Percentiles rank a stretch among this genome's conserved stretches.
Conservation (phyloP, 805 yeast genomes). For the Hanseniaspora singularis region DNA sequence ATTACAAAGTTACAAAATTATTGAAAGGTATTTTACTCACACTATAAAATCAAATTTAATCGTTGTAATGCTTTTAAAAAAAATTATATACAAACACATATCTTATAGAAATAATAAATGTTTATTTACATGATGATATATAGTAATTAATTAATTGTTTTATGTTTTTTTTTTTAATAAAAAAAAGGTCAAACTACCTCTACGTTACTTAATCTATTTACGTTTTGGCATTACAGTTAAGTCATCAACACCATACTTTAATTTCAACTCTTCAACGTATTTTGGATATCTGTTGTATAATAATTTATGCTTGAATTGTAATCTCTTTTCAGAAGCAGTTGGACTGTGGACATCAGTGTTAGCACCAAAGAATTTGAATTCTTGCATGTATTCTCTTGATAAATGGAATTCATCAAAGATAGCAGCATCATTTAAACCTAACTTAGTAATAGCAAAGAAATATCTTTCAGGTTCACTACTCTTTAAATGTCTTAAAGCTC, state of each 20-base stretch:
- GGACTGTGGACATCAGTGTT: constrained; percentile 38
- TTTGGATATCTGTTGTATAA: constrained; percentile 12
- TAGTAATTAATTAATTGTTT: too few relatives aligned
- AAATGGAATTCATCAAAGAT: constrained; percentile 70
- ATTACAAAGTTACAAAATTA: too few relatives aligned
- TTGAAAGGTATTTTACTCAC: too few relatives aligned
- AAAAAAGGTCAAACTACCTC: neutral
- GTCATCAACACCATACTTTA: constrained; percentile 33
- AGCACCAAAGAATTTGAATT: constrained; percentile 58
- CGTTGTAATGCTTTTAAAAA: too few relatives aligned
- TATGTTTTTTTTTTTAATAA: neutral
- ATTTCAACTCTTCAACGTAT: constrained; percentile 32
- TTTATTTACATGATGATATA: too few relatives aligned
- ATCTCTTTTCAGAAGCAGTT: constrained; percentile 36
- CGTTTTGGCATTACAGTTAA: constrained; percentile 21
- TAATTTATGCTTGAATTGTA: constrained; percentile 10
- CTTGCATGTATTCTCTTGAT: constrained; percentile 67
- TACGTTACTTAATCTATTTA: neutral
- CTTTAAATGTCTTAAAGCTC: constrained; percentile 68
- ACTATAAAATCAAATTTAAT: too few relatives aligned
- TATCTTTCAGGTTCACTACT: constrained; percentile 69
- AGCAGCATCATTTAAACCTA: constrained; percentile 75
- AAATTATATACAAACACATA: too few relatives aligned
- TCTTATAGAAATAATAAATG: too few relatives aligned
- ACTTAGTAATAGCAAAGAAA: constrained; percentile 71